phyloP scores from a whole-genome alignment of 2,329 filamentous ascomycete species.

The Diaporthe batatas region DNA sequence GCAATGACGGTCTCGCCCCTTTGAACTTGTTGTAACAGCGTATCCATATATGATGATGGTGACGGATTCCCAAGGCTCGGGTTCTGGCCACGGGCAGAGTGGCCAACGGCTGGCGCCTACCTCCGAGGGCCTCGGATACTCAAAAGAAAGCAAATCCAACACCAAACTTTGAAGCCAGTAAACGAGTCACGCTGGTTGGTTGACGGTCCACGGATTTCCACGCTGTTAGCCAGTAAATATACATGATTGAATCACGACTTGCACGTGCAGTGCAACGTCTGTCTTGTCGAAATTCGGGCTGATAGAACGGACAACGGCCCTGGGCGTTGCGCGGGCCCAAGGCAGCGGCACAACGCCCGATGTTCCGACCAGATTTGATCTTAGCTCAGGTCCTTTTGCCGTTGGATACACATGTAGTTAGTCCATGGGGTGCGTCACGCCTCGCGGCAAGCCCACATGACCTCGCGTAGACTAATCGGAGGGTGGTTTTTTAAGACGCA shows the following conservation, averaged over 20 bases:
- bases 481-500: neutral
- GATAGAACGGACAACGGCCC: neutral
- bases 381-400: neutral
- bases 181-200: slow-evolving; percentile 10
- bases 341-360: neutral
- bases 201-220: slow-evolving; percentile 21
- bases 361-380: slow-evolving; percentile 1
- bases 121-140: neutral
- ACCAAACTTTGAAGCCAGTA: neutral
- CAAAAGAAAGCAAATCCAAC: neutral
- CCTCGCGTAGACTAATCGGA: neutral
- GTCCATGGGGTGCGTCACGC: neutral
- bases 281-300: neutral
- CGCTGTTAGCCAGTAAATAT: neutral
- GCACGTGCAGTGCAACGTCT: neutral
- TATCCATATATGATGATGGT: no score
- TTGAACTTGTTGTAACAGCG: no score
- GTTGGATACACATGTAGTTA: neutral
- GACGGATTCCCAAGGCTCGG: neutral
- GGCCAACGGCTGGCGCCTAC: no score
- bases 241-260: neutral
- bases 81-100: neutral
- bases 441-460: neutral
- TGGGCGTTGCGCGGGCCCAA: neutral
- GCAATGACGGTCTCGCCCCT: no score